A percentile compares a stretch with the other conserved stretches of the same genome.
Conservation (phyloP, 2,329 filamentous ascomycete species). For the Cordyceps tenuipes region DNA sequence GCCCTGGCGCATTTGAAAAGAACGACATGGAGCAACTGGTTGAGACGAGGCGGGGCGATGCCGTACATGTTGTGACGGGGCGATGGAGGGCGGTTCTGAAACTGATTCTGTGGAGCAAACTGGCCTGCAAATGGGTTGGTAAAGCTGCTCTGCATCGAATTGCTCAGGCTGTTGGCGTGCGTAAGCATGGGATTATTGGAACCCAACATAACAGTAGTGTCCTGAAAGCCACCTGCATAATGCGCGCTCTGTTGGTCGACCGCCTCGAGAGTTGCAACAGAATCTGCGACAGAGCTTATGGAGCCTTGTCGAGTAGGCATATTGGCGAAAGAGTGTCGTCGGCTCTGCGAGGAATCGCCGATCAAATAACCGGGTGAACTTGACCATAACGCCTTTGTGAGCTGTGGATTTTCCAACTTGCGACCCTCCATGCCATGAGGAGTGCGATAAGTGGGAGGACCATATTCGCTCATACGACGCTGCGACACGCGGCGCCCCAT, state of each 20-base stretch:
- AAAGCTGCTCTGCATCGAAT: constrained; percentile 21
- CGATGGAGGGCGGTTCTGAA: constrained; percentile 45
- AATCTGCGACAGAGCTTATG: constrained; percentile 51
- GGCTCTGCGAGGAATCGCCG: constrained; percentile 60
- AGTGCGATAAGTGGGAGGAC: constrained; percentile 36
- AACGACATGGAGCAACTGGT: constrained; percentile 76
- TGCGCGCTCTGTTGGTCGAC: constrained; percentile 36
- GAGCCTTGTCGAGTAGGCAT: constrained; percentile 57
- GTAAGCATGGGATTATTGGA: background rate
- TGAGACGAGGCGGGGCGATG: constrained; percentile 52
- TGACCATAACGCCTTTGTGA: constrained; percentile 64
- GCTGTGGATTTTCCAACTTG: constrained; percentile 47
- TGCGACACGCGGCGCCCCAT: constrained; percentile 38
- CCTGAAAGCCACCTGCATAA: constrained; percentile 32
- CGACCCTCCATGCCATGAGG: constrained; percentile 49
- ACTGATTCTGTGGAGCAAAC: constrained; percentile 37
- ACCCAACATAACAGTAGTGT: constrained; percentile 26
- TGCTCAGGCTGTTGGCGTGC: constrained; percentile 11
- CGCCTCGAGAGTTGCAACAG: constrained; percentile 38
- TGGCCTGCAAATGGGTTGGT: constrained; percentile 36
- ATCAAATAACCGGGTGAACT: constrained; percentile 60
- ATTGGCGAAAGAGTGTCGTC: constrained; percentile 72
- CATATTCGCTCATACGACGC: constrained; percentile 51
- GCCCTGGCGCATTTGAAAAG: constrained; percentile 94
- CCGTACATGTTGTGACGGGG: constrained; percentile 55